These are phyloP conservation scores for Aspergillus oerlinghausenensis DNA, from an alignment of 2,329 filamentous ascomycete genomes.

Conservation along the genomic window DNA sequence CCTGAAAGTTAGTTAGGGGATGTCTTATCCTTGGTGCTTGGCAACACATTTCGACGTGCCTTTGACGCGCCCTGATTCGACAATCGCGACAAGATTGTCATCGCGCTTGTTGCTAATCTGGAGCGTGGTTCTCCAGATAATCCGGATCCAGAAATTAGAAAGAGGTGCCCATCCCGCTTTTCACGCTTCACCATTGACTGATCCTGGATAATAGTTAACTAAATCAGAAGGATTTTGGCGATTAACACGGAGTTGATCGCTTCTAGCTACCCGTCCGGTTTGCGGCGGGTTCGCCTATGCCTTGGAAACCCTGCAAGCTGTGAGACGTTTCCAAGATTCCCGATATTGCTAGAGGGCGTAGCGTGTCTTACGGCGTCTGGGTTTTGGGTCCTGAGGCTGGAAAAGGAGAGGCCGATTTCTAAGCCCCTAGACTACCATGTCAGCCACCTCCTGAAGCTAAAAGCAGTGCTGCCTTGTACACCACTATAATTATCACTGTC, in stretches of 20 bases:
- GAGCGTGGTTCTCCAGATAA: constrained; percentile 14
- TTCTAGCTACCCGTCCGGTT: neutral
- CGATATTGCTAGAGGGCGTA: neutral
- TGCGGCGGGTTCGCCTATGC: neutral
- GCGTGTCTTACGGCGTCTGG: neutral
- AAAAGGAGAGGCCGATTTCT: constrained; percentile 2
- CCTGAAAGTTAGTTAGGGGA: constrained; percentile 3
- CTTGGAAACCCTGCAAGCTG: neutral
- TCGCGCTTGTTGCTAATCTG: constrained; percentile 26
- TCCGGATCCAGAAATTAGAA: constrained; percentile 10
- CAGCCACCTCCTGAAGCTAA: constrained; percentile 20
- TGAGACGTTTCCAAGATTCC: neutral
- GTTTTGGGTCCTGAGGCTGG: neutral
- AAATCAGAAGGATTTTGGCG: neutral
- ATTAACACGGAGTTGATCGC: neutral
- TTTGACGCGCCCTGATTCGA: constrained; percentile 25
- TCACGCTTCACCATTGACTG: neutral
- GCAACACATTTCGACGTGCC: constrained; percentile 19
- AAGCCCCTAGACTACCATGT: constrained; percentile 8
- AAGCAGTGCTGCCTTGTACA: neutral
- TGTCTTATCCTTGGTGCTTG: constrained; percentile 17
- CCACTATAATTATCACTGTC: neutral
- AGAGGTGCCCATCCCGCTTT: neutral
- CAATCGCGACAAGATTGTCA: constrained; percentile 18
- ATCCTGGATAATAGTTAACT: neutral